These are phyloP conservation scores for Clausena lansium DNA, from an alignment of 345 rosid genomes.

Conservation along the genomic window DNA sequence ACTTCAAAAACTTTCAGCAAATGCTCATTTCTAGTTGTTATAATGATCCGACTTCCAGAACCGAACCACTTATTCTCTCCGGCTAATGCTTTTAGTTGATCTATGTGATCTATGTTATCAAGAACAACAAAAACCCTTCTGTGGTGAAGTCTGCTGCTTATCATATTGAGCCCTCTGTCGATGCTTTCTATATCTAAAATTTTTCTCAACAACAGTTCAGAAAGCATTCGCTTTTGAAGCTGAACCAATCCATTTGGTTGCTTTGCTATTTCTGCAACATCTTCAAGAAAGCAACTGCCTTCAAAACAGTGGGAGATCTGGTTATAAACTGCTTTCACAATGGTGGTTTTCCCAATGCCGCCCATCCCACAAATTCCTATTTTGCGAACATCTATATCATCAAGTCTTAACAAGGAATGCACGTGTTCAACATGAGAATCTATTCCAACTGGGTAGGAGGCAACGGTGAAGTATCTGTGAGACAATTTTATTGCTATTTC, in stretches of 20 bases:
- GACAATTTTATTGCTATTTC: background rate
- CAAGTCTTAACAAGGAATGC: background rate
- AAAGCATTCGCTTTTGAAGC: background rate
- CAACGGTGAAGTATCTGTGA: background rate
- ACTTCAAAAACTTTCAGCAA: background rate
- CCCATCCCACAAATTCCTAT: background rate
- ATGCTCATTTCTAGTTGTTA: background rate
- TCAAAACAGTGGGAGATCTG: background rate
- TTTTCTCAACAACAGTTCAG: background rate
- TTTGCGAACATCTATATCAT: background rate
- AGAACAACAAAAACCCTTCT: background rate
- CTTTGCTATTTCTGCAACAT: background rate
- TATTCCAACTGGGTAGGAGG: background rate
- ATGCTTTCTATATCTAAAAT: background rate
- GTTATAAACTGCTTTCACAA: background rate
- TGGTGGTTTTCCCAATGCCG: background rate
- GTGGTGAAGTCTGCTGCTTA: background rate
- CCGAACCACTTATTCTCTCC: background rate
- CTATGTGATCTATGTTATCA: background rate
- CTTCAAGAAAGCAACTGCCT: background rate
- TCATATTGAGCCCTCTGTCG: background rate
- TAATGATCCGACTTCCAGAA: background rate
- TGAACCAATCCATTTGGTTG: background rate
- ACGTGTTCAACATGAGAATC: background rate
- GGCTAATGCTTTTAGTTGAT: background rate